Base-by-base conservation (phyloP, 306 rosid species). In the Biancaea sappan region DNA sequence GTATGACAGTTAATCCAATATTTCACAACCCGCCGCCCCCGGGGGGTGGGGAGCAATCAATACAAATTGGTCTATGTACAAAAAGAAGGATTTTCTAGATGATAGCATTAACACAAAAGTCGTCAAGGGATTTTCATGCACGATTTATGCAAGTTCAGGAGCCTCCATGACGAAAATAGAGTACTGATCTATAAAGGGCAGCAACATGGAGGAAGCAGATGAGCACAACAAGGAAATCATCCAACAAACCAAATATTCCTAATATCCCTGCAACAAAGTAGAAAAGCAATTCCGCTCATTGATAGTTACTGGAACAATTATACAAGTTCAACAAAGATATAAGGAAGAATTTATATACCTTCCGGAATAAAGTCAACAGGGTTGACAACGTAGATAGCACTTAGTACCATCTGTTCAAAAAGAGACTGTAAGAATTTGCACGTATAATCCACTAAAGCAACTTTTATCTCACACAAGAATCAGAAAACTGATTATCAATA, bases 361-460 rank as follows among this genome's bases (percentile, higher is more conserved):
- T 94, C 98, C 0, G 98, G 98, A 80, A 94, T 90, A 77, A 94
- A 52, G 85, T 94, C 98, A 37, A 91, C 86, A 3, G 98, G 98
- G 56, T 97, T 94, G 77, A 94, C 0, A 63, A 90, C 22, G 74
- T 94, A 94, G 70, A 83, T 48, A 44, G 62, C 79, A 82, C 90
- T 84, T 24, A 82, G 68, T 54, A 86, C 43, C 89, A 77, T 84
- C 98, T 94, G 92, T 28, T 82, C 44, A 68, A 62, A 60, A 68
- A 63, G 50, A 40, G 34, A 51, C 21, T 57, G 37, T 72, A 40
- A 83, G 37, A 8, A 26, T 47, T 12, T 62, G 69, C 73, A 63
- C 62, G 8, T 35, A 52, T 52, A 28, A 52, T 35, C 4, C 38
- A 46, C 43, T 40, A 28, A 70, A 26, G 44, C 9, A 19, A 19